Evolutionary conservation across 345 rosid genomes (phyloP).

Genomic region (Populus ilicifolia): DNA sequence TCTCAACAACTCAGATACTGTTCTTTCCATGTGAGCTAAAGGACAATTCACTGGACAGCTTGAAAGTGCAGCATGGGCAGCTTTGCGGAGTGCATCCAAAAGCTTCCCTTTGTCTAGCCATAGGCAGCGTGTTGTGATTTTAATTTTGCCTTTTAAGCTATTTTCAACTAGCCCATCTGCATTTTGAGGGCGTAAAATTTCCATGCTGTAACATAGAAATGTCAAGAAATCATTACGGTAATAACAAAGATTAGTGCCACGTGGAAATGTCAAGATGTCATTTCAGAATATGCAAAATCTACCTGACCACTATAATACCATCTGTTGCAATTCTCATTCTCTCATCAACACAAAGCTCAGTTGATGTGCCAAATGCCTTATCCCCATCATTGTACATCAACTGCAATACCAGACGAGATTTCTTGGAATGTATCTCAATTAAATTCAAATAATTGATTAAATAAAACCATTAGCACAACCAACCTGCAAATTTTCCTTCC

Average conservation of each 20-base stretch:
- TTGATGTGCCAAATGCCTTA: slow-evolving; percentile 92
- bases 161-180: slow-evolving; percentile 39
- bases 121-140: slow-evolving; percentile 91
- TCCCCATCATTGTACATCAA: slow-evolving; percentile 97
- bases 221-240: slow-evolving; percentile 9
- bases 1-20: slow-evolving; percentile 74
- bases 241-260: neutral
- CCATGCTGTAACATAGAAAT: slow-evolving; percentile 63
- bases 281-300: slow-evolving; percentile 16
- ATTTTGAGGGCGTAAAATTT: slow-evolving; percentile 68
- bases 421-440: slow-evolving; percentile 15
- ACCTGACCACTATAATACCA: slow-evolving; percentile 94
- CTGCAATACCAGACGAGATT: slow-evolving; percentile 43
- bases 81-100: slow-evolving; percentile 81
- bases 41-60: slow-evolving; percentile 88
- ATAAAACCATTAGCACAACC: slow-evolving; percentile 20
- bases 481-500: slow-evolving; percentile 94
- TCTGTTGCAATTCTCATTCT: slow-evolving; percentile 87
- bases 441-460: slow-evolving; percentile 8
- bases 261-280: neutral
- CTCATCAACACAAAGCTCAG: slow-evolving; percentile 88
- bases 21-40: slow-evolving; percentile 87
- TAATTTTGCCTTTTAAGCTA: slow-evolving; percentile 76
- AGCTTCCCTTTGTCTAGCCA: slow-evolving; percentile 99
- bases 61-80: slow-evolving; percentile 86